These are phyloP conservation scores for Xylaria sp. DNA, from an alignment of 2,329 filamentous ascomycete genomes.

Conservation along the genomic window DNA sequence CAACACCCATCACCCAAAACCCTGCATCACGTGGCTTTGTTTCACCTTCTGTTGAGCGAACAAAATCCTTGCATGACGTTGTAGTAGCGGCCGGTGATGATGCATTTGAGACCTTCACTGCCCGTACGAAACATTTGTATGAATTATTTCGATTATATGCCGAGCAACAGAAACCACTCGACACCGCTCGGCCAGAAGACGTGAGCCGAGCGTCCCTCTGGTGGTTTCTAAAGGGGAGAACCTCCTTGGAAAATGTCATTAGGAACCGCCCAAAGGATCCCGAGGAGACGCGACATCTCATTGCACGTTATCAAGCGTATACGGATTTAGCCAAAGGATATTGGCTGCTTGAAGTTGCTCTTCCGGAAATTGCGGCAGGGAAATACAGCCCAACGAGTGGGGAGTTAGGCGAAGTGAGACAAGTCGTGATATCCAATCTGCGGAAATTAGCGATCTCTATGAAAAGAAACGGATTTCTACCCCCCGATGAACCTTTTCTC, in stretches of 20 bases:
- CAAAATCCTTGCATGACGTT: constrained; percentile 47
- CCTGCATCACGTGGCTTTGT: constrained; percentile 29
- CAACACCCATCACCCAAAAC: constrained; percentile 37
- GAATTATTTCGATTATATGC: constrained; percentile 79
- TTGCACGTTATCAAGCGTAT: constrained; percentile 75
- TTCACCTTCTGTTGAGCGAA: constrained; percentile 36
- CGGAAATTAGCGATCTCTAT: constrained; percentile 81
- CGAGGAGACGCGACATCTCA: constrained; percentile 60
- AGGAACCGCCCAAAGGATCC: constrained; percentile 64
- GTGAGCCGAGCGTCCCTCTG: constrained; percentile 77
- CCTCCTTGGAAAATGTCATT: constrained; percentile 74
- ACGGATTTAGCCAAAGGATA: constrained; percentile 84
- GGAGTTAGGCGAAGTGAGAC: constrained; percentile 60
- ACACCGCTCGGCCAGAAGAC: constrained; percentile 66
- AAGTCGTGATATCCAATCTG: constrained; percentile 67
- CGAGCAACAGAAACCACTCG: constrained; percentile 71
- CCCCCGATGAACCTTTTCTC: constrained; percentile 70
- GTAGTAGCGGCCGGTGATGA: constrained; percentile 60
- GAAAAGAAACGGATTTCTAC: constrained; percentile 80
- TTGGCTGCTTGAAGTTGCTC: constrained; percentile 72
- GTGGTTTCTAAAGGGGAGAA: constrained; percentile 88
- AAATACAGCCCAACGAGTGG: constrained; percentile 50
- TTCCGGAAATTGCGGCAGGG: constrained; percentile 55
- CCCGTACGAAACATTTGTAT: constrained; percentile 74
- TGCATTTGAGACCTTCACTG: constrained; percentile 72